Evolutionary conservation across 2,329 filamentous ascomycete species (phyloP).

Genomic region (Penicillium concentricum): DNA sequence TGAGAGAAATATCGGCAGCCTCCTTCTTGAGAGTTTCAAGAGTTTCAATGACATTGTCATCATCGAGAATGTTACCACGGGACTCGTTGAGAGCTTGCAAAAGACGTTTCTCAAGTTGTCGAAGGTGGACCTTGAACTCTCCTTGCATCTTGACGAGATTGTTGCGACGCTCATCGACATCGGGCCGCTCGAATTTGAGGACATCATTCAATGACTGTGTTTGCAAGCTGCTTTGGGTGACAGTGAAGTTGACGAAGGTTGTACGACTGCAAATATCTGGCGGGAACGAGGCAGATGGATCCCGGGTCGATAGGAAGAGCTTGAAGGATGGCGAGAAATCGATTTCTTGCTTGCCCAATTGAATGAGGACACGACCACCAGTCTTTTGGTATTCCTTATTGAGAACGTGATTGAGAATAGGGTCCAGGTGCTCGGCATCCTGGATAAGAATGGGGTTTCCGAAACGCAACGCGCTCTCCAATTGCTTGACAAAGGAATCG

Average conservation of each 20-base stretch:
- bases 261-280: conserved; percentile 98
- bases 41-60: conserved; percentile 97
- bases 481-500: conserved; percentile 95
- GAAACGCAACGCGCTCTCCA: conserved; percentile 95
- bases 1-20: conserved; percentile 89
- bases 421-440: conserved; percentile 94
- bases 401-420: conserved; percentile 95
- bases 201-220: conserved; percentile 98
- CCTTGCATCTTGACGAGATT: conserved; percentile 99
- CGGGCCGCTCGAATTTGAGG: conserved; percentile 92
- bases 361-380: conserved; percentile 93
- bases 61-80: conserved; percentile 94
- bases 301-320: conserved; percentile 89
- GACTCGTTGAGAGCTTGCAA: conserved; percentile 96
- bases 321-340: conserved; percentile 97
- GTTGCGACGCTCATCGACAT: conserved; percentile 92
- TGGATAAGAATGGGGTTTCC: conserved; percentile 98
- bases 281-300: conserved; percentile 92
- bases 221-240: conserved; percentile 97
- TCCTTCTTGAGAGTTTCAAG: conserved; percentile 97
- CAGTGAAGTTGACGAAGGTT: conserved; percentile 98
- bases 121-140: conserved; percentile 97
- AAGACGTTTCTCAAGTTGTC: conserved; percentile 89
- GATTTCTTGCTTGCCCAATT: conserved; percentile 97
- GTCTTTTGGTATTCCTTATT: conserved; percentile 99